Evolutionary conservation across 148 eudicot genomes (phyloP).

Genomic region (Heliosperma pusillum): DNA sequence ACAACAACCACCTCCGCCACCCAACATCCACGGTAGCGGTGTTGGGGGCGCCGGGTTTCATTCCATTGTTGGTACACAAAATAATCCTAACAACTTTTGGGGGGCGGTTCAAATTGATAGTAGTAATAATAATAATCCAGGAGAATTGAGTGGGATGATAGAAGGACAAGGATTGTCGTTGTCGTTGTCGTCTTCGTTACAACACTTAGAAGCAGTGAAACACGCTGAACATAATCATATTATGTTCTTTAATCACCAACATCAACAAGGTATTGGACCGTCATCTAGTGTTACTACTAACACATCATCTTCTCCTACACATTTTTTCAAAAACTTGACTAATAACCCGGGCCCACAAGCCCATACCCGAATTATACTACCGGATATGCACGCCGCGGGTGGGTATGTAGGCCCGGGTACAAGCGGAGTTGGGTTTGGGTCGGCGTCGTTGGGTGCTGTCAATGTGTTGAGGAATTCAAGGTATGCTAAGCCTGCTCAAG

Average conservation of each 20-base stretch:
- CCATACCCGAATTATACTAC: constrained; percentile 2
- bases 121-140: constrained; percentile 25
- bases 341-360: constrained; percentile 19
- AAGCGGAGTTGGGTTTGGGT: constrained; percentile 48
- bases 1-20: constrained; percentile 15
- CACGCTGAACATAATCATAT: constrained; percentile 44
- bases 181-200: constrained; percentile 62
- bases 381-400: constrained; percentile 4
- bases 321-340: constrained; percentile 39
- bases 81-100: constrained; percentile 37
- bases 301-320: constrained; percentile 16
- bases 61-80: neutral
- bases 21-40: neutral
- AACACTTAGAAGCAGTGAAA: constrained; percentile 52
- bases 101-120: neutral
- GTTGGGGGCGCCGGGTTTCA: constrained; percentile 4
- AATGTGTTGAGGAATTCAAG: constrained; percentile 67
- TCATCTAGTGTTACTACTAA: constrained; percentile 12
- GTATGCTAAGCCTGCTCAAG: constrained; percentile 72
- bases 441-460: constrained; percentile 35
- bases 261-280: constrained; percentile 17
- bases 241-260: constrained; percentile 53
- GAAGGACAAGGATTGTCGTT: constrained; percentile 73
- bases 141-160: constrained; percentile 23
- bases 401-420: constrained; percentile 24